Percentiles rank a stretch among this genome's conserved stretches.
These are phyloP conservation scores for Truncatella angustata DNA, from an alignment of 2,329 filamentous ascomycete species.

Conservation along the genomic window DNA sequence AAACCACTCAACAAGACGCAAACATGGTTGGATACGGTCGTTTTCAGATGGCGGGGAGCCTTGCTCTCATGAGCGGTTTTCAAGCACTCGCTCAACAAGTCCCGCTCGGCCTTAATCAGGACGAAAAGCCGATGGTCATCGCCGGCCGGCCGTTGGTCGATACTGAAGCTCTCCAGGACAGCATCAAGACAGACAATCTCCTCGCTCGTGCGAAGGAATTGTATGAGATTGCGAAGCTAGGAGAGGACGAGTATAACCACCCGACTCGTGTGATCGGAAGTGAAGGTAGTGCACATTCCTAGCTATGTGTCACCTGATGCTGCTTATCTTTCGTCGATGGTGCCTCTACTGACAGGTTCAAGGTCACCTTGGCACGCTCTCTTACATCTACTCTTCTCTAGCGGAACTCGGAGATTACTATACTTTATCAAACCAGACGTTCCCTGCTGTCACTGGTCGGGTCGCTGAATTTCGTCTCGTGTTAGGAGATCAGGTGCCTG, in stretches of 20 bases:
- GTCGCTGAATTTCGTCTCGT: slow-evolving; percentile 59
- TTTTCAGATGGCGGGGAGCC: slow-evolving; percentile 10
- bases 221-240: slow-evolving; percentile 59
- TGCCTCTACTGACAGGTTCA: slow-evolving; percentile 11
- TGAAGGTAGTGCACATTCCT: slow-evolving; percentile 40
- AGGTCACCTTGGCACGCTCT: slow-evolving; percentile 64
- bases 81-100: slow-evolving; percentile 15
- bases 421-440: slow-evolving; percentile 59
- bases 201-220: slow-evolving; percentile 59
- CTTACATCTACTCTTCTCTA: slow-evolving; percentile 59
- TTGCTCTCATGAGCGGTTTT: slow-evolving; percentile 13
- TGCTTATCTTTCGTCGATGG: background rate
- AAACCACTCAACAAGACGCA: background rate
- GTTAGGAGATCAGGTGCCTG: slow-evolving; percentile 49
- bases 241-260: slow-evolving; percentile 60
- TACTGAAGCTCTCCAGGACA: slow-evolving; percentile 53
- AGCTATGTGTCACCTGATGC: background rate
- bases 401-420: slow-evolving; percentile 59
- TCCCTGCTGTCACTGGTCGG: slow-evolving; percentile 60
- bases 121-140: slow-evolving; percentile 39
- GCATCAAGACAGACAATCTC: slow-evolving; percentile 56
- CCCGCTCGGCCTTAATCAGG: slow-evolving; percentile 8
- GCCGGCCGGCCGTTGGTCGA: slow-evolving; percentile 42
- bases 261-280: slow-evolving; percentile 72
- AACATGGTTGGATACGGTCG: slow-evolving; percentile 10